Base-by-base conservation (phyloP, 306 rosid genomes). In the Canavalia gladiata region DNA sequence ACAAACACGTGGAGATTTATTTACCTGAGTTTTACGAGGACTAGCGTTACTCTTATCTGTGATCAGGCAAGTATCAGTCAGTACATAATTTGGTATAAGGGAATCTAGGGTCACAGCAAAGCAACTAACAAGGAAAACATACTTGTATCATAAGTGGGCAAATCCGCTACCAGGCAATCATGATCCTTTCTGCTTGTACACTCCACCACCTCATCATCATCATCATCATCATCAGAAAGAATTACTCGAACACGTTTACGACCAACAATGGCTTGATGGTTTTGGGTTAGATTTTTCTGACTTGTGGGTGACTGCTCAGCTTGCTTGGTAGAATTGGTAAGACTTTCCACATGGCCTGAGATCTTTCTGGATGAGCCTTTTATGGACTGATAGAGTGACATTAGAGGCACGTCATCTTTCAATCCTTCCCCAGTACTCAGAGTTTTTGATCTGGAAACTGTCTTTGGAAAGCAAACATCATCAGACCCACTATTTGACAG, bases 171-270 rank as follows among this genome's bases (percentile, higher is more conserved):
- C 31, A 59, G 82, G 70, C 71, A 58, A 37, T 85, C 74, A 50
- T 28, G 72, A 65, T 80, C 62, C 76, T 83, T 82, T 74, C 82
- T 74, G 81, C 87, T 90, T 33, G 88, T 84, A 79, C 67, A 68
- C 76, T 85, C 86, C 73, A 72, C 81, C 77, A 84, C 86, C 73
- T 68, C 81, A 75, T 82, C 83, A 74, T 84, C 86, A 71, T 86
- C 93, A 12, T 83, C 88, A 4, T 92, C 98, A 74, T 92, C 94
- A 45, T 94, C 98, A 31, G 98, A 94, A 75, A 92, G 84, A 77
- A 92, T 77, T 60, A 92, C 65, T 59, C 88, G 94, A 52, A 65
- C 73, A 57, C 97, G 91, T 78, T 92, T 92, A 69, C 91, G 92
- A 33, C 92, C 84, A 78, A 75, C 80, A 71, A 75, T 65, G 5